Percentiles rank a stretch among this genome's conserved stretches.
Conservation (phyloP, 257 asterid genomes). For the Solanum pimpinellifolium region DNA sequence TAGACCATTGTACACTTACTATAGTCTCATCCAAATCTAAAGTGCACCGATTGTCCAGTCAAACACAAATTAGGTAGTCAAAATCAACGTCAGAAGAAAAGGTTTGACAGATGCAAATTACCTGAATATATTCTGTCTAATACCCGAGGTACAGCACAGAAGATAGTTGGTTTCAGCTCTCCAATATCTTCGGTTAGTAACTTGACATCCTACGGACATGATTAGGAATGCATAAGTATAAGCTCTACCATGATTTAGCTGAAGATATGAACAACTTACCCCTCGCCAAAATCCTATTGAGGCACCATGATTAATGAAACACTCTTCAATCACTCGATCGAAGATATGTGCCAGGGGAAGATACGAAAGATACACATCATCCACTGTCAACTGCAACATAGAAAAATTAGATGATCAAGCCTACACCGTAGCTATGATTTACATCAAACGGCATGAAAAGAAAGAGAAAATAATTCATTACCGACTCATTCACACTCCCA, state of each 20-base stretch:
- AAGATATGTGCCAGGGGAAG: constrained; percentile 98
- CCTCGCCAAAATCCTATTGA: constrained; percentile 99
- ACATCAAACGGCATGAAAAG: neutral
- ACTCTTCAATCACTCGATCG: constrained; percentile 88
- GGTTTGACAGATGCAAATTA: constrained; percentile 5
- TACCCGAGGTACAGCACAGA: constrained; percentile 97
- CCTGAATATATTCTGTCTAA: constrained; percentile 86
- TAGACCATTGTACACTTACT: neutral
- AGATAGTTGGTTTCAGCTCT: constrained; percentile 81
- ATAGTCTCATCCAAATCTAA: neutral
- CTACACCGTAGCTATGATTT: neutral
- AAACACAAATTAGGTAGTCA: neutral
- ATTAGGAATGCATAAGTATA: neutral
- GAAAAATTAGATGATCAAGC: neutral
- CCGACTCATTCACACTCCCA: constrained; percentile 60
- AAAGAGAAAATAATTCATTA: constrained; percentile 14
- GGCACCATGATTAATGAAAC: constrained; percentile 64
- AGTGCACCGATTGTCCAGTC: neutral
- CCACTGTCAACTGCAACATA: constrained; percentile 37
- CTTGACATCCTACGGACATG: constrained; percentile 54
- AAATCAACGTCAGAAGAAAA: neutral
- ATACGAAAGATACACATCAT: constrained; percentile 82
- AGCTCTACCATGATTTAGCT: neutral
- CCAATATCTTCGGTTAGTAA: constrained; percentile 75
- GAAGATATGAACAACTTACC: constrained; percentile 33